phyloP scores from a whole-genome alignment of 345 rosid species.

The Corchorus capsularis region DNA sequence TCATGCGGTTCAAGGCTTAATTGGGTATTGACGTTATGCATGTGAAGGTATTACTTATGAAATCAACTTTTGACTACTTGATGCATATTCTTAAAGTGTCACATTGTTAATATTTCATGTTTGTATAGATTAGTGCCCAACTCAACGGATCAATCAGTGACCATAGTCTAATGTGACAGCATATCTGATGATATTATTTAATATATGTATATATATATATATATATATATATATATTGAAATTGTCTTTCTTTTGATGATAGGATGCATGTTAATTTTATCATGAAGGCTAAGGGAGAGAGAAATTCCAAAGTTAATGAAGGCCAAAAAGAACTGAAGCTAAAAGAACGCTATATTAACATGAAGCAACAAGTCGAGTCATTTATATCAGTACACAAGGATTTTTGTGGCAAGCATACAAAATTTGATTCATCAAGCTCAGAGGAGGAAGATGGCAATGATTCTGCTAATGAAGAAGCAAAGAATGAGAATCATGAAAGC shows the following conservation, averaged over 20 bases:
- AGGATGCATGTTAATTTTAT: conserved; percentile 75
- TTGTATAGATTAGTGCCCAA: not conserved
- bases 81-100: not conserved
- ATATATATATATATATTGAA: conserved; percentile 8
- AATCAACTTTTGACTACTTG: not conserved
- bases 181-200: not conserved
- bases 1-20: conserved; percentile 4
- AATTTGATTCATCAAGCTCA: conserved; percentile 70
- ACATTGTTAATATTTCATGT: not conserved
- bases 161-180: not conserved
- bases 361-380: conserved; percentile 66
- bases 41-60: not conserved
- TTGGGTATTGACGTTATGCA: not conserved
- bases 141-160: conserved; percentile 8
- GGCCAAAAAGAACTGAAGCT: conserved; percentile 35
- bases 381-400: conserved; percentile 56
- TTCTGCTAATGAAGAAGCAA: conserved; percentile 32
- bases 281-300: conserved; percentile 59
- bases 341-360: conserved; percentile 55
- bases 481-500: conserved; percentile 24
- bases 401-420: conserved; percentile 63
- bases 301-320: conserved; percentile 45
- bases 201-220: not conserved
- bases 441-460: conserved; percentile 57
- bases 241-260: conserved; percentile 20